These are phyloP conservation scores for Secale cereale DNA, from an alignment of 176 grass and related monocot species.

Conservation along the genomic window DNA sequence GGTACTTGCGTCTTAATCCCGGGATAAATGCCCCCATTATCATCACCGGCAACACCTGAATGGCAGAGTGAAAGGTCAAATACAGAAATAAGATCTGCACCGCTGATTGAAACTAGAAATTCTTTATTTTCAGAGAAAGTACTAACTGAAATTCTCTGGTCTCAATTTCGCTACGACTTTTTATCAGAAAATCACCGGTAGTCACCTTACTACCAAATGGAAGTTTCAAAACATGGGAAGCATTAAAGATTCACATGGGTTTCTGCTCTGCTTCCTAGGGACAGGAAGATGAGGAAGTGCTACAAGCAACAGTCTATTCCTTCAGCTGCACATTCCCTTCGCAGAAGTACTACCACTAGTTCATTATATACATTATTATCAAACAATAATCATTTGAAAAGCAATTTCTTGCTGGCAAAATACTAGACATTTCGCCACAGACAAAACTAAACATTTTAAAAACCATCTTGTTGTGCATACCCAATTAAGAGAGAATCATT, in stretches of 20 bases:
- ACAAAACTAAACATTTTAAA: background rate
- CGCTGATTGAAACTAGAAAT: background rate
- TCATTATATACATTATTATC: background rate
- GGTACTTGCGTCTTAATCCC: slow-evolving; percentile 75
- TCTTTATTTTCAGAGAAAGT: background rate
- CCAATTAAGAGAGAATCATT: background rate
- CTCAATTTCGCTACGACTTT: background rate
- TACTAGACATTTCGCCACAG: background rate
- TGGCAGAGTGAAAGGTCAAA: background rate
- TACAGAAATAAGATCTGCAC: background rate
- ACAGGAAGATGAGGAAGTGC: background rate
- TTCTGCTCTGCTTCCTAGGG: background rate
- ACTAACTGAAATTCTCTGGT: background rate
- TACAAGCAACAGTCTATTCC: background rate
- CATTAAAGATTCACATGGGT: background rate
- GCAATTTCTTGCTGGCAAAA: background rate
- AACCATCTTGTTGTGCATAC: background rate
- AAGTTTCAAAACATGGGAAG: background rate
- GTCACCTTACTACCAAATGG: background rate
- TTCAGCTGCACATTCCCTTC: background rate
- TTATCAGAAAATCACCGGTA: background rate
- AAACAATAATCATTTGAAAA: background rate
- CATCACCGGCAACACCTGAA: slow-evolving; percentile 88
- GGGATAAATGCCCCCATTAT: slow-evolving; percentile 96
- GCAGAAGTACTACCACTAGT: background rate